A percentile compares a stretch with the other conserved stretches of the same genome.
These are phyloP conservation scores for Dictyophora rubrovolvata DNA, from an alignment of 768 basidiomycete genomes.

Conservation along the genomic window DNA sequence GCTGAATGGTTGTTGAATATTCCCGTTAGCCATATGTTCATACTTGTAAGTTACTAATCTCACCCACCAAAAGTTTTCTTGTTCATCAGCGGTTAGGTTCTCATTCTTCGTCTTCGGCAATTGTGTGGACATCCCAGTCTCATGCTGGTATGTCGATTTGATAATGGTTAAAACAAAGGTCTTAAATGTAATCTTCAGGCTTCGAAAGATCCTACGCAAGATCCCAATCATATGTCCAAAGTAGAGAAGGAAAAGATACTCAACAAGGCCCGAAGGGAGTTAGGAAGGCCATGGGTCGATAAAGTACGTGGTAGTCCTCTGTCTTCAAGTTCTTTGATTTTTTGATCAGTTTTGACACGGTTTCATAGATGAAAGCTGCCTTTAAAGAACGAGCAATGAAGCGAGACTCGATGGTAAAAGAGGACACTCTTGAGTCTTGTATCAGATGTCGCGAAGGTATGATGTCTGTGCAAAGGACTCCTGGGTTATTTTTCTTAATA, in stretches of 20 bases:
- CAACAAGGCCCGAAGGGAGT: not conserved
- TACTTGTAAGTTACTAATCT: slow-evolving; percentile 27
- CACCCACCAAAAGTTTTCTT: not conserved
- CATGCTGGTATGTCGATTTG: slow-evolving; percentile 39
- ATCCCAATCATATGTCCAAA: slow-evolving; percentile 5
- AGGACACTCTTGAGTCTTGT: slow-evolving; percentile 25
- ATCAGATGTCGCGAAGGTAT: slow-evolving; percentile 57
- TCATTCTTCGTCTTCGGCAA: slow-evolving; percentile 70
- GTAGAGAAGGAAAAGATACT: slow-evolving; percentile 4
- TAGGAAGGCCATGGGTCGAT: slow-evolving; percentile 5
- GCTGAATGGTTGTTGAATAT: not conserved
- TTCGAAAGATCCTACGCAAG: slow-evolving; percentile 1
- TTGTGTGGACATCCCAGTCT: slow-evolving; percentile 66
- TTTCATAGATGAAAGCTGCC: not conserved
- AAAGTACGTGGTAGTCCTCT: not conserved
- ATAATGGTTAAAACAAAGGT: not conserved
- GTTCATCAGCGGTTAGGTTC: slow-evolving; percentile 30
- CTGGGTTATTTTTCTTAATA: not conserved
- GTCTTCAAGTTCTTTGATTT: not conserved
- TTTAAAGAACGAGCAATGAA: slow-evolving; percentile 4
- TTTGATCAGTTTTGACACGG: not conserved
- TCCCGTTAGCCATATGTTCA: slow-evolving; percentile 31
- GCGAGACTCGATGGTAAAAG: not conserved
- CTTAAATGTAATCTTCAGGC: not conserved
- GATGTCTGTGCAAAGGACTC: slow-evolving; percentile 10